Evolutionary conservation across 179 eudicot genomes (phyloP).

Genomic region (Vitellaria paradoxa): DNA sequence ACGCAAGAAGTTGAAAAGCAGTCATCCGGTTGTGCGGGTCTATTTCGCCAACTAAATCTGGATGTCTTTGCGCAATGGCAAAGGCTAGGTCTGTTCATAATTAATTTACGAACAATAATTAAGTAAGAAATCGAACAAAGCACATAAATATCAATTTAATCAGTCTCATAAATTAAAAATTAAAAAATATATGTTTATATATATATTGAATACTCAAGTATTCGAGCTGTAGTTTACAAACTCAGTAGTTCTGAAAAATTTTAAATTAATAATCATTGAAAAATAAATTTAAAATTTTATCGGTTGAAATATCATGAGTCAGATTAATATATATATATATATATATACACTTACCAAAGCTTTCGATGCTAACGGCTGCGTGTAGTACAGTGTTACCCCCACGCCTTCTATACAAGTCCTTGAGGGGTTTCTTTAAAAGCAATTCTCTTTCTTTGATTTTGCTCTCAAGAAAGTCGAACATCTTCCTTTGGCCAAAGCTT

Average conservation of each 20-base stretch:
- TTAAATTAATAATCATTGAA: too few relatives aligned
- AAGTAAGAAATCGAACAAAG: background rate
- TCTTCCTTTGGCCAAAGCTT: background rate
- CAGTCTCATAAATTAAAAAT: too few relatives aligned
- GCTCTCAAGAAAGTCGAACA: constrained; percentile 10
- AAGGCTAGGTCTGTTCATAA: constrained; percentile 13
- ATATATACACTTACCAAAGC: constrained; percentile 7
- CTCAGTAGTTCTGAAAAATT: too few relatives aligned
- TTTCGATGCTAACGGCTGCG: background rate
- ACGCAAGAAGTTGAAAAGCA: constrained; percentile 24
- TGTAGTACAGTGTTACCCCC: constrained; percentile 12
- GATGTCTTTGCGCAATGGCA: constrained; percentile 2
- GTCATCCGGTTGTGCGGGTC: constrained; percentile 15
- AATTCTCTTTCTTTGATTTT: too few relatives aligned
- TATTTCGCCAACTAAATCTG: background rate
- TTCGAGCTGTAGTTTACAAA: too few relatives aligned
- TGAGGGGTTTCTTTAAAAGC: background rate
- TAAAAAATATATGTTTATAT: too few relatives aligned
- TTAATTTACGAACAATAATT: too few relatives aligned
- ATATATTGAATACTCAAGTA: too few relatives aligned
- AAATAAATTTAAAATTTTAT: too few relatives aligned
- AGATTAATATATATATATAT: background rate
- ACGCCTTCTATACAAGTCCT: background rate
- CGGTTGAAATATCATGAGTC: too few relatives aligned
- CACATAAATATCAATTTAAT: background rate